Percentiles rank a stretch among this genome's conserved stretches.
Evolutionary conservation across 306 rosid genomes (phyloP).

Genomic region (Ormosia semicastrata): DNA sequence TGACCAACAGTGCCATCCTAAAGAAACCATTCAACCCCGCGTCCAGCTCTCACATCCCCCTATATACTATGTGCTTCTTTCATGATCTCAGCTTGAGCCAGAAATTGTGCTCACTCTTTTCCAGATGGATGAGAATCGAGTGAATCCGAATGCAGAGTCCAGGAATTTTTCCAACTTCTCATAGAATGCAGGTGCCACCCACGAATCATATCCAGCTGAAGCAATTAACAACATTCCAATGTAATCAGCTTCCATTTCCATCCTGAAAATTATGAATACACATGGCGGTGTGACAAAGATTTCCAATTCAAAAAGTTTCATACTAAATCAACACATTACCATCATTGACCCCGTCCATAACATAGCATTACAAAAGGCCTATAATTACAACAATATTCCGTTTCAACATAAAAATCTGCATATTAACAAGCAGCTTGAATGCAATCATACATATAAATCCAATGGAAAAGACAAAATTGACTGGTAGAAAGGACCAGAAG

Average conservation of each 20-base stretch:
- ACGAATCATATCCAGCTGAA: conserved; percentile 78
- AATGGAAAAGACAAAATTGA: not conserved
- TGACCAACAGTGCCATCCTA: conserved; percentile 22
- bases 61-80: conserved; percentile 61
- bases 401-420: not conserved
- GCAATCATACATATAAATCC: not conserved
- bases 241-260: conserved; percentile 91
- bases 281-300: not conserved
- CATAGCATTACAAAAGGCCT: not conserved
- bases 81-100: conserved; percentile 68
- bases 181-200: conserved; percentile 65
- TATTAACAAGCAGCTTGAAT: not conserved
- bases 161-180: conserved; percentile 57
- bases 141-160: conserved; percentile 44
- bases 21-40: conserved; percentile 64
- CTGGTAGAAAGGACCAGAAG: not conserved
- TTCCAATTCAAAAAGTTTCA: no score
- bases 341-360: not conserved
- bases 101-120: conserved; percentile 62
- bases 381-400: not conserved
- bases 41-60: conserved; percentile 43
- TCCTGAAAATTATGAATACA: conserved; percentile 41
- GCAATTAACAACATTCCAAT: conserved; percentile 73
- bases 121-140: conserved; percentile 75
- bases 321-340: not conserved